A percentile compares a stretch with the other conserved stretches of the same genome.
phyloP scores from a whole-genome alignment of 805 yeast genomes.

The Schwanniomyces vanrijiae region DNA sequence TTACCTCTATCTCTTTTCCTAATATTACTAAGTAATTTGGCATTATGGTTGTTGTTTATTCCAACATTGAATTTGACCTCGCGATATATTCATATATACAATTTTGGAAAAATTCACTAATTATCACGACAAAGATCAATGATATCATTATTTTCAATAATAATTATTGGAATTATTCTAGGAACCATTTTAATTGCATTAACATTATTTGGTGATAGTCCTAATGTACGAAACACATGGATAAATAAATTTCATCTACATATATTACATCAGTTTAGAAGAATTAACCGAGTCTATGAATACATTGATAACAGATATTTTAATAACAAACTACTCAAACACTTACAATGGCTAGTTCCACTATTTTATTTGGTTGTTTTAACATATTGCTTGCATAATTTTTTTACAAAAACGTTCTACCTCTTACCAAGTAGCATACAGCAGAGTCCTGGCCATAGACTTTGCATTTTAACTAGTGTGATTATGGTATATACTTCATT shows the following conservation, averaged over 20 bases:
- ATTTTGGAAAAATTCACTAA: not conserved
- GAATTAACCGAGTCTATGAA: constrained; percentile 4
- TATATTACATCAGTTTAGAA: constrained; percentile 7
- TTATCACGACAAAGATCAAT: not conserved
- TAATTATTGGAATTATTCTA: constrained; percentile 4
- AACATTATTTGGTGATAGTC: constrained; percentile 50
- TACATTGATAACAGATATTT: constrained; percentile 20
- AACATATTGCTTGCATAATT: constrained; percentile 29
- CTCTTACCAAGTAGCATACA: constrained; percentile 10
- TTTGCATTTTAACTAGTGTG: constrained; percentile 31
- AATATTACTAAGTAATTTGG: constrained; percentile 13
- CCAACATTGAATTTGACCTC: not conserved
- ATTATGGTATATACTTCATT: constrained; percentile 33
- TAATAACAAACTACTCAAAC: constrained; percentile 18
- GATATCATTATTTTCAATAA: constrained; percentile 5
- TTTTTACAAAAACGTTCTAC: constrained; percentile 28
- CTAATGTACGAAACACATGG: constrained; percentile 35
- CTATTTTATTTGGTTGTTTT: constrained; percentile 37
- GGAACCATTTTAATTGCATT: constrained; percentile 21
- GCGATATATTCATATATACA: not conserved
- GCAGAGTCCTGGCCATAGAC: constrained; percentile 8
- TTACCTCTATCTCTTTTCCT: constrained; percentile 24
- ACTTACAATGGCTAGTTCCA: constrained; percentile 47
- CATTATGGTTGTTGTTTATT: not conserved
- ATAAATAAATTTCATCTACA: constrained; percentile 23